Conservation (phyloP, 73 alveolate genomes). For the Blepharisma japonicum region DNA sequence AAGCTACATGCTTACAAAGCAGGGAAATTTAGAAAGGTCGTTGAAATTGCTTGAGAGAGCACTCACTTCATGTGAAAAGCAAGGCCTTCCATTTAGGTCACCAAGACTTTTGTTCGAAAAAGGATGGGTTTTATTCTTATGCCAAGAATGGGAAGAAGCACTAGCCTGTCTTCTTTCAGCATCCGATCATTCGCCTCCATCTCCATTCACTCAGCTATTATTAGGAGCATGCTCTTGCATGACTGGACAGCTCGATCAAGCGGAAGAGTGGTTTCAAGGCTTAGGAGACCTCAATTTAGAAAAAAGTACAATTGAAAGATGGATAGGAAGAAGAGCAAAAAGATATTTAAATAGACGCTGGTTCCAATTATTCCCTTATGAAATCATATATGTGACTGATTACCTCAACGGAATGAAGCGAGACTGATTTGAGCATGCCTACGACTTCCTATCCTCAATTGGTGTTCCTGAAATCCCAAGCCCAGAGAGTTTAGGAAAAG, state of each 20-base stretch:
- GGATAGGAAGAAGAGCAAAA: constrained; percentile 34
- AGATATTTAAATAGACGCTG: constrained; percentile 27
- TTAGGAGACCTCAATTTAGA: not conserved
- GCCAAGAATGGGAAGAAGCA: constrained; percentile 29
- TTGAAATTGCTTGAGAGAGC: constrained; percentile 23
- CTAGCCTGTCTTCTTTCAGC: constrained; percentile 8
- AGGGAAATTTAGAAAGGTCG: constrained; percentile 14
- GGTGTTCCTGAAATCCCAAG: constrained; percentile 10
- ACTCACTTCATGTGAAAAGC: not conserved
- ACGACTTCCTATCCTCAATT: not conserved
- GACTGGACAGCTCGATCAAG: constrained; percentile 29
- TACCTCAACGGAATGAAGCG: not conserved
- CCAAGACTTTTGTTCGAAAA: constrained; percentile 30
- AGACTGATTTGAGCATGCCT: constrained; percentile 24
- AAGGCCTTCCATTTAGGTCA: constrained; percentile 4
- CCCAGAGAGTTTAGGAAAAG: not conserved
- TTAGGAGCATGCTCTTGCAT: constrained; percentile 30
- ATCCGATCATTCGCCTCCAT: constrained; percentile 10
- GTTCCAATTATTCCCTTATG: constrained; percentile 37
- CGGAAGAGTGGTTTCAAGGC: constrained; percentile 24
- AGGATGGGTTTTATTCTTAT: constrained; percentile 24
- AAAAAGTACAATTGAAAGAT: constrained; percentile 23
- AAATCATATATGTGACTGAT: constrained; percentile 34
- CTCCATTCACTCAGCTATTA: constrained; percentile 30
- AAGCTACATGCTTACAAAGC: constrained; percentile 15